Percentiles rank a stretch among this genome's conserved stretches.
phyloP scores from a whole-genome alignment of 306 rosid genomes.

The Rosa rugosa region DNA sequence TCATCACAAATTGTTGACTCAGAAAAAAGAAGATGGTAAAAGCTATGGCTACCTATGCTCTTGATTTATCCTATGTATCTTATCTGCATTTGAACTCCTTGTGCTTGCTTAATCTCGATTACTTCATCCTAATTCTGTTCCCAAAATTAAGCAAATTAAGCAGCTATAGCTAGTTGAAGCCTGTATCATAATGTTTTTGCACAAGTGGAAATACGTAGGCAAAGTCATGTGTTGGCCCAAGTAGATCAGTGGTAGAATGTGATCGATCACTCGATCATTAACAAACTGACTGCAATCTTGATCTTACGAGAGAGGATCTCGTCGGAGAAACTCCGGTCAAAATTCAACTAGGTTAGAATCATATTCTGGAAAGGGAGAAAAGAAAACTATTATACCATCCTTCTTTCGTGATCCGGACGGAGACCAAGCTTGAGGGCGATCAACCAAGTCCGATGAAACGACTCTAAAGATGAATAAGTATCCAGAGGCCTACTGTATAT shows the following conservation, averaged over 20 bases:
- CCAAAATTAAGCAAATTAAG: background rate
- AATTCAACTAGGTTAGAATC: background rate
- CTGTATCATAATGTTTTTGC: background rate
- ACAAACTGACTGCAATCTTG: background rate
- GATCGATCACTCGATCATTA: conserved; percentile 1
- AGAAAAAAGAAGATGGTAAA: background rate
- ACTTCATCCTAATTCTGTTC: background rate
- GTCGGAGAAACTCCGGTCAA: background rate
- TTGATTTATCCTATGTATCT: background rate
- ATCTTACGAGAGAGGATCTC: background rate
- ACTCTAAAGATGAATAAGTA: background rate
- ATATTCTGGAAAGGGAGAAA: background rate
- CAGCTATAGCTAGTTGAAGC: background rate
- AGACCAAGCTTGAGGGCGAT: background rate
- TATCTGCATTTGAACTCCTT: background rate
- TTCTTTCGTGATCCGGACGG: background rate
- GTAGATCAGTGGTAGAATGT: conserved; percentile 1
- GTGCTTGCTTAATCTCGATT: background rate
- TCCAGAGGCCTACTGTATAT: background rate
- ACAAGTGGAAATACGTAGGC: background rate
- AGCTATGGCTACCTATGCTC: conserved; percentile 5
- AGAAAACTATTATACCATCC: background rate
- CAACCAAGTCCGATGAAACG: background rate
- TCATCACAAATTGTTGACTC: conserved; percentile 23
- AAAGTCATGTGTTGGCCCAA: background rate